Percentiles rank a stretch among this genome's conserved stretches.
These are phyloP conservation scores for Furcasterigmium sp. DNA, from an alignment of 2,329 filamentous ascomycete species.

Conservation along the genomic window DNA sequence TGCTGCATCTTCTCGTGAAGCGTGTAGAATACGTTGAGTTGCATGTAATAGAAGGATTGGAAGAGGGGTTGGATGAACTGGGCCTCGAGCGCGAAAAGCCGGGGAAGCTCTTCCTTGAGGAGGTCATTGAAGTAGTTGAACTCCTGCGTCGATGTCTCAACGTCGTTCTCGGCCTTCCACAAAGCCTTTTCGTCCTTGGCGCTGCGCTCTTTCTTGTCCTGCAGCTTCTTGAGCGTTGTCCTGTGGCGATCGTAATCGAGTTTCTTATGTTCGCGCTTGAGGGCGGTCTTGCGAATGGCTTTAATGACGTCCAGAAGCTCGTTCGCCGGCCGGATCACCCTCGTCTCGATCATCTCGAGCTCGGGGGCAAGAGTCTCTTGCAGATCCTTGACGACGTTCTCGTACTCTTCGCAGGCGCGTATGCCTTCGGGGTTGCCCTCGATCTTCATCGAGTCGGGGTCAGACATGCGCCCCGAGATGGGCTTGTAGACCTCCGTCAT, in stretches of 20 bases:
- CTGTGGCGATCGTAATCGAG: constrained; percentile 91
- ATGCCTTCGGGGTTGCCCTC: constrained; percentile 93
- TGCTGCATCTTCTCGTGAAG: constrained; percentile 97
- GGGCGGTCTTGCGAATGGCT: constrained; percentile 79
- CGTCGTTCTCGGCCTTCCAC: constrained; percentile 90
- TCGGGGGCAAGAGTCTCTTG: constrained; percentile 86
- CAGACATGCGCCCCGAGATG: constrained; percentile 91
- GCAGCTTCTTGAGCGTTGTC: constrained; percentile 80
- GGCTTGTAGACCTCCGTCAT: constrained; percentile 97
- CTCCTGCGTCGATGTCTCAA: constrained; percentile 88
- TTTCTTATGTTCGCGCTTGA: constrained; percentile 95
- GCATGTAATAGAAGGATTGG: constrained; percentile 99
- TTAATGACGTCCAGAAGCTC: constrained; percentile 95
- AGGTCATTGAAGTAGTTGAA: constrained; percentile 98
- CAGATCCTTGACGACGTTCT: constrained; percentile 82
- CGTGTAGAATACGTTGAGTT: constrained; percentile 98
- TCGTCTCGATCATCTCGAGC: constrained; percentile 92
- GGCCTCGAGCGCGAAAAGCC: constrained; percentile 81
- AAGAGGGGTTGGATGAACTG: constrained; percentile 97
- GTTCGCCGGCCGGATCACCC: constrained; percentile 87
- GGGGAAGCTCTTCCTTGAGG: constrained; percentile 90
- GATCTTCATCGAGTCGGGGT: constrained; percentile 75
- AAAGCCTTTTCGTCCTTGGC: constrained; percentile 96
- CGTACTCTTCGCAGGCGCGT: constrained; percentile 92
- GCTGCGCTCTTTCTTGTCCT: constrained; percentile 95